A percentile compares a stretch with the other conserved stretches of the same genome.
Evolutionary conservation across 202 grass and related monocot genomes (phyloP).

Genomic region (Cymbopogon flexuosus): DNA sequence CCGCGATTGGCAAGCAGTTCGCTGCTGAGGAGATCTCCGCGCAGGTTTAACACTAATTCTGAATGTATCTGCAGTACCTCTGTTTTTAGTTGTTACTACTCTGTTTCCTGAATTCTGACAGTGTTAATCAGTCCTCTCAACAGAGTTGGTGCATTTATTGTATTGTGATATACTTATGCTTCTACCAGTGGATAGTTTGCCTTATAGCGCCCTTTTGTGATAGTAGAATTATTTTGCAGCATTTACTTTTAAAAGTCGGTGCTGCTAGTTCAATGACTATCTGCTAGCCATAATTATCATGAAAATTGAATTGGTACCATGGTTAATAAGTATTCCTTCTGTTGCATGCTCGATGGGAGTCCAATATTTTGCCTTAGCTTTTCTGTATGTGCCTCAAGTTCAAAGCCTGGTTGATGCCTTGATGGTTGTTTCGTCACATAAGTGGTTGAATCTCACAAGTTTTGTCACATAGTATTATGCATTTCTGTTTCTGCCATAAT

Average conservation of each 20-base stretch:
- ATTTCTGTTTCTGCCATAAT: neutral
- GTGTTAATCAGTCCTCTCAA: neutral
- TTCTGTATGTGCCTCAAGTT: neutral
- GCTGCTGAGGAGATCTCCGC: constrained; percentile 70
- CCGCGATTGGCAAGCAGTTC: constrained; percentile 66
- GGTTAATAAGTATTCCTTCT: neutral
- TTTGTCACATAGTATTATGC: neutral
- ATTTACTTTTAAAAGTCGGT: neutral
- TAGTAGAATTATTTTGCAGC: neutral
- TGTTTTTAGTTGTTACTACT: neutral
- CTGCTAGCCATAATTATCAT: neutral
- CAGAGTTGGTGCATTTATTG: neutral
- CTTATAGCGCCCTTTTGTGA: neutral
- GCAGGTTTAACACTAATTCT: constrained; percentile 33
- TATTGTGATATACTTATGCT: neutral
- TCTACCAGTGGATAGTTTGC: neutral
- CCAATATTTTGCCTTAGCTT: neutral
- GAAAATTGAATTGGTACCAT: neutral
- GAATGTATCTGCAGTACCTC: neutral
- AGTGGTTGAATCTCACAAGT: neutral
- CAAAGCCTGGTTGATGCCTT: neutral
- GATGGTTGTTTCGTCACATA: neutral
- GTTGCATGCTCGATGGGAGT: neutral
- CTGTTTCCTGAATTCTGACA: neutral
- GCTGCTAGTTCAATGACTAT: neutral